These are phyloP conservation scores for Circinella minor DNA, from an alignment of 371 early-diverging fungal genomes.

Conservation along the genomic window DNA sequence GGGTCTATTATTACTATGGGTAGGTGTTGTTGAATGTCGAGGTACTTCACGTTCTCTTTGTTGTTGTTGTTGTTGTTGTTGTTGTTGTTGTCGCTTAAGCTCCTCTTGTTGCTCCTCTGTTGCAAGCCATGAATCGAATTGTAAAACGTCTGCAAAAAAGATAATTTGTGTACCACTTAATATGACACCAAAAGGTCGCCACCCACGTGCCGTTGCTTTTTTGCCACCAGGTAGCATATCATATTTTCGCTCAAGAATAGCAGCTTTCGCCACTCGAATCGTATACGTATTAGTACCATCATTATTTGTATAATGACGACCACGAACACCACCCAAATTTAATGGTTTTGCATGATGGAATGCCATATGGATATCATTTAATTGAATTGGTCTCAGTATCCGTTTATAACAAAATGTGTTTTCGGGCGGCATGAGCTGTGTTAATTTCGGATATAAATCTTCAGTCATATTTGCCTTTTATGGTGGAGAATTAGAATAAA, in stretches of 20 bases:
- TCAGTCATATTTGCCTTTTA: constrained; percentile 21
- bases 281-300: constrained; percentile 36
- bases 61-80: constrained; percentile 7
- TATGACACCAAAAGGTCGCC: constrained; percentile 78
- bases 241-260: constrained; percentile 72
- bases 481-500: background rate
- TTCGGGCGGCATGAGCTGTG: constrained; percentile 46
- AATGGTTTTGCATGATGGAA: constrained; percentile 46
- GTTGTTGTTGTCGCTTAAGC: constrained; percentile 5
- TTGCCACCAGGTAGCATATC: constrained; percentile 71
- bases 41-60: background rate
- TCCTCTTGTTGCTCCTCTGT: constrained; percentile 25
- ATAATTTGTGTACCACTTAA: constrained; percentile 80
- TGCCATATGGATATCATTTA: constrained; percentile 37
- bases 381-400: constrained; percentile 24
- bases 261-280: constrained; percentile 73
- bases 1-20: background rate
- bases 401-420: constrained; percentile 44
- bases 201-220: constrained; percentile 70
- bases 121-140: constrained; percentile 50
- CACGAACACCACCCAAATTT: constrained; percentile 48
- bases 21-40: background rate
- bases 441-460: constrained; percentile 41
- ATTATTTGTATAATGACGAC: constrained; percentile 4
- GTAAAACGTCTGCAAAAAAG: constrained; percentile 64